Conservation (phyloP, 306 rosid genomes). For the Cucurbita moschata region DNA sequence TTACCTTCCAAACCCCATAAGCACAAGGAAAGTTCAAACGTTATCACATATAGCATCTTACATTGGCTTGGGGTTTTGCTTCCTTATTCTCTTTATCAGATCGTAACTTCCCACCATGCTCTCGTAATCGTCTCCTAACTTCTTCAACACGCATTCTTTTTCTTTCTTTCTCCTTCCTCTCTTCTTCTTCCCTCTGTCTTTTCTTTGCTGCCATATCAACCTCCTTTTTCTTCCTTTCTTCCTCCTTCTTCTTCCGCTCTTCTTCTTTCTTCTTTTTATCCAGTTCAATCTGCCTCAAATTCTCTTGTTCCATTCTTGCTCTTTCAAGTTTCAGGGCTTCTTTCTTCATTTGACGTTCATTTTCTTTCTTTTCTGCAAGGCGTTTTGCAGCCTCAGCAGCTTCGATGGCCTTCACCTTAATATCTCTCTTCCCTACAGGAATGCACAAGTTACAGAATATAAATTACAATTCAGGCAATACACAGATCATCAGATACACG, state of each 20-base stretch:
- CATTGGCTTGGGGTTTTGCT: constrained; percentile 24
- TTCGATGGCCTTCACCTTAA: constrained; percentile 75
- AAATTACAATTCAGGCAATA: not conserved
- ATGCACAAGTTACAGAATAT: constrained; percentile 7
- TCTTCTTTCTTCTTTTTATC: constrained; percentile 61
- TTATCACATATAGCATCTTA: constrained; percentile 16
- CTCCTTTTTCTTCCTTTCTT: constrained; percentile 58
- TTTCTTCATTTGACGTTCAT: constrained; percentile 82
- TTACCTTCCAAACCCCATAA: not conserved
- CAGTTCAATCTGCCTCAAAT: constrained; percentile 43
- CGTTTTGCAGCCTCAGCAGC: constrained; percentile 86
- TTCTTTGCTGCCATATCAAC: constrained; percentile 63
- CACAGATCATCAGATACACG: not conserved
- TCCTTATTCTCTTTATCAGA: constrained; percentile 42
- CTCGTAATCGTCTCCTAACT: constrained; percentile 39
- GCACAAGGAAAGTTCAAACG: not conserved
- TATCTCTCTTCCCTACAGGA: constrained; percentile 66
- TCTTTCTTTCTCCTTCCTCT: constrained; percentile 59
- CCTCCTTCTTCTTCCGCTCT: constrained; percentile 56
- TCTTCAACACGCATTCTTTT: constrained; percentile 64
- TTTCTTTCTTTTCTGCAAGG: constrained; percentile 66
- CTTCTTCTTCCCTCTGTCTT: constrained; percentile 80
- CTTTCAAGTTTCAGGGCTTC: constrained; percentile 59
- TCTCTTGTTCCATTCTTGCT: constrained; percentile 47
- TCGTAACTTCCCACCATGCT: constrained; percentile 29